Base-by-base conservation (phyloP, 257 asterid genomes). In the Eucommia ulmoides region DNA sequence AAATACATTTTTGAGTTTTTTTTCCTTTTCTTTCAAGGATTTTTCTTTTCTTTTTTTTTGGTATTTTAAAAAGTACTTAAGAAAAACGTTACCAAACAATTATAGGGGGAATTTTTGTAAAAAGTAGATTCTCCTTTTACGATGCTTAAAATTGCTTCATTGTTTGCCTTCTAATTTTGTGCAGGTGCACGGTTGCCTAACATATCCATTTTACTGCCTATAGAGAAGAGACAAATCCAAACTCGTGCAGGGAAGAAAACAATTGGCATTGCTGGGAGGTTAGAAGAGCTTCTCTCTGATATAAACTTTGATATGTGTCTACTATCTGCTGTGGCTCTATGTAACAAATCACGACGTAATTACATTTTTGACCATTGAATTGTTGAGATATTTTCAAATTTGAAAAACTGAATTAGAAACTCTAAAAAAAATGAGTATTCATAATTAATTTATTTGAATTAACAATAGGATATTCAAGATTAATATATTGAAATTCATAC, bases 141-240 rank as follows among this genome's bases (percentile, higher is more conserved):
- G 38, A 5, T 29, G 12, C 38, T 29, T 29, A 12, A 29, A 29
- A 12, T 5, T 5, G 12, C 38, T 12, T 5, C 38, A 5, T 12
- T 5, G 12, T 29, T 25, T 54, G 49, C 22, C 44, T 41, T 61
- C 21, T 22, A n/a, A 68, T 50, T 52, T 49, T 56, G 50, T 45
- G 60, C 81, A 89, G 98, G 98, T 65, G 92, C 74, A 49, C 85
- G 59, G 81, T 50, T 79, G 72, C 96, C 98, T 11, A 85, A 85
- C 65, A 54, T 89, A 70, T 61, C 56, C 46, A 73, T 89, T 68
- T 51, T 82, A 59, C 70, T 89, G 56, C 94, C 94, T 17, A 23
- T 70, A 47, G 92, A 78, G 73, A 59, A 68, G 69, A 55, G 78
- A 26, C 84, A 66, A 60, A 62, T 81, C 57, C 86, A 76, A 69